A percentile compares a stretch with the other conserved stretches of the same genome.
Conservation (phyloP, 441 rosid genomes). For the Capsella rubella region DNA sequence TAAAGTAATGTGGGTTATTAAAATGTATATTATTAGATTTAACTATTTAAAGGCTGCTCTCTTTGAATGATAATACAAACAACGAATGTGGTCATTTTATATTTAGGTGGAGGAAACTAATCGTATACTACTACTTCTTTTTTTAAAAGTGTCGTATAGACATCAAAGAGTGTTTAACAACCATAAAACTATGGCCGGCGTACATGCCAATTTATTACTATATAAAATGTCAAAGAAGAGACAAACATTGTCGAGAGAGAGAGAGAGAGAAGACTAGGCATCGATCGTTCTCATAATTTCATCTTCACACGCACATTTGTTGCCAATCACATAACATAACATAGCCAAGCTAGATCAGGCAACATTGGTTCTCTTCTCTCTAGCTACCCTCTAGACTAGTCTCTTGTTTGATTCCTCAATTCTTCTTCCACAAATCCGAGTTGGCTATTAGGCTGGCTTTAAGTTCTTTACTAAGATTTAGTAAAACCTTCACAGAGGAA, state of each 20-base stretch:
- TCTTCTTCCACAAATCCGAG: neutral
- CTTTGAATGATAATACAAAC: conserved; percentile 19
- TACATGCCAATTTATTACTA: neutral
- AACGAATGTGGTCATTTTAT: conserved; percentile 18
- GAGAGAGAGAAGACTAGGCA: neutral
- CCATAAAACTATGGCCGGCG: neutral
- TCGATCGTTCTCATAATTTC: neutral
- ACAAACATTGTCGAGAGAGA: neutral
- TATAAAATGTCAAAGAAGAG: neutral
- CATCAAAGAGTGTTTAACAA: neutral
- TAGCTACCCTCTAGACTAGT: neutral
- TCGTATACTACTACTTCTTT: neutral
- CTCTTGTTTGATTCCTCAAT: neutral
- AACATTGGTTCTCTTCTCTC: neutral
- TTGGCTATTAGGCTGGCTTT: neutral
- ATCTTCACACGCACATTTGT: neutral
- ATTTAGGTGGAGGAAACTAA: neutral
- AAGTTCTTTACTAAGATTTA: neutral
- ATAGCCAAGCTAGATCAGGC: neutral
- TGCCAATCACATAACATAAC: neutral
- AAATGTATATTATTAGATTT: neutral
- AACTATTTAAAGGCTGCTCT: conserved; percentile 2
- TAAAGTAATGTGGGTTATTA: neutral
- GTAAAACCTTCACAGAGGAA: neutral
- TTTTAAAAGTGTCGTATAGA: no score